Base-by-base conservation (phyloP, 2,329 filamentous ascomycete genomes). In the Aplosporella prunicola region DNA sequence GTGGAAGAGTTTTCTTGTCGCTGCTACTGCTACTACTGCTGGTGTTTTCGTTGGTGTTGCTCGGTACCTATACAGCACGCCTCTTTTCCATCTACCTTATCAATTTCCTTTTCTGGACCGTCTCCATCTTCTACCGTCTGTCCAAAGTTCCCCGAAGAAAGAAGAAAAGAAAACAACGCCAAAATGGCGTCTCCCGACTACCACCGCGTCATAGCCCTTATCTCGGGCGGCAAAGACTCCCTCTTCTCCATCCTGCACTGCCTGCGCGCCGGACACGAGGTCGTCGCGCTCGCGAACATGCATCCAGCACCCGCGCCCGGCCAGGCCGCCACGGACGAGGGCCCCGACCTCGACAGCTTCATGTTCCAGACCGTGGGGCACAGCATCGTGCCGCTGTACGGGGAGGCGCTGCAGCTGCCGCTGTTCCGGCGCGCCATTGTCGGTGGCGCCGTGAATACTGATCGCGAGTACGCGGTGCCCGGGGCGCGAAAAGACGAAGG, bases 341-440 rank as follows among this genome's bases (percentile, higher is more conserved):
- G 69, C 45, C 63, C 71, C 39, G 84, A 96, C 58, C 71, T 93
- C 50, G 86, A 98, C 61, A 95, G 88, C 65, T 96, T 91, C 77
- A 98, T 98, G 91, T 98, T 96, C 68, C 91, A 98, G 67, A 98
- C 91, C 3, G 84, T 95, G 43, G 91, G 91, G 9, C 86, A 96
- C 61, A 72, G 77, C 41, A 68, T 95, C 13, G 80, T 96, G 40
- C 86, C 88, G 2, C 71, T 94, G 11, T 96, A 95, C 56, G 78
- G 80, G 43, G 61, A 74, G 32, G 87, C 85, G 22, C 78, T 94
- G 2, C 77, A 72, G 0, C 69, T 96, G 22, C 89, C 89, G 16
- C 69, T 98, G 2, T 95, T 91, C 60, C 79, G 91, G 14, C 75
- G 80, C 48, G 67, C 76, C 36, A 95, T 96, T 48, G 55, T 60